Percentiles rank a stretch among this genome's conserved stretches.
These are phyloP conservation scores for Diaporthe australafricana DNA, from an alignment of 2,329 filamentous ascomycete species.

Conservation along the genomic window DNA sequence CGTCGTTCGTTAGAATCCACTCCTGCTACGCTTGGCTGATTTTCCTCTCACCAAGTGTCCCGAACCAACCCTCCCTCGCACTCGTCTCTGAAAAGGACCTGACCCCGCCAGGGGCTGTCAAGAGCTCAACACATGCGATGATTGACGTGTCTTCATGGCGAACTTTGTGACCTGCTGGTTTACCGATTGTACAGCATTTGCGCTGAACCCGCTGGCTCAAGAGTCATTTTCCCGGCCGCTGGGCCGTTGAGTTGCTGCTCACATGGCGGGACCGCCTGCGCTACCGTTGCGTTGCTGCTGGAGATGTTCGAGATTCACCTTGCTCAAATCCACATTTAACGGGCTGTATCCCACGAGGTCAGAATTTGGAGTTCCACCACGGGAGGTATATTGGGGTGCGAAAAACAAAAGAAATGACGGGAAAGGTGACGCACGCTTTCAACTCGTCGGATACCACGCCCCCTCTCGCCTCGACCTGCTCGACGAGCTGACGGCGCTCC, in stretches of 20 bases:
- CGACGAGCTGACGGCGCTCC: slow-evolving; percentile 68
- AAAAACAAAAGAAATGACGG: too few species aligned
- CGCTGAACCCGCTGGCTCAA: neutral
- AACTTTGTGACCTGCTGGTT: neutral
- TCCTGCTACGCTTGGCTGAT: neutral
- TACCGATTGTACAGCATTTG: neutral
- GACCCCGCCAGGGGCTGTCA: neutral
- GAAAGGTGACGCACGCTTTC: slow-evolving; percentile 38
- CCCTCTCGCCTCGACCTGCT: slow-evolving; percentile 68
- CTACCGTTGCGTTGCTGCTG: slow-evolving; percentile 26
- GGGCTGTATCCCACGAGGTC: neutral
- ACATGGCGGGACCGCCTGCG: neutral
- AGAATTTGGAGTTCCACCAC: neutral
- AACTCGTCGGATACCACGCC: slow-evolving; percentile 60
- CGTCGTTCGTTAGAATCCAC: neutral
- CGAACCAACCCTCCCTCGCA: neutral
- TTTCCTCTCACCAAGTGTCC: neutral
- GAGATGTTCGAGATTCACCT: slow-evolving; percentile 33
- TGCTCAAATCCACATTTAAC: slow-evolving; percentile 29
- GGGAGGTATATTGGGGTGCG: too few species aligned
- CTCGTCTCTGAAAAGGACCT: neutral
- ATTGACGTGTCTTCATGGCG: neutral
- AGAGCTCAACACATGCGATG: neutral
- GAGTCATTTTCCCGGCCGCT: neutral
- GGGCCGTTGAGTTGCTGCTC: neutral